Base-by-base conservation (phyloP, 2,329 filamentous ascomycete species). In the Phialophora macrospora region DNA sequence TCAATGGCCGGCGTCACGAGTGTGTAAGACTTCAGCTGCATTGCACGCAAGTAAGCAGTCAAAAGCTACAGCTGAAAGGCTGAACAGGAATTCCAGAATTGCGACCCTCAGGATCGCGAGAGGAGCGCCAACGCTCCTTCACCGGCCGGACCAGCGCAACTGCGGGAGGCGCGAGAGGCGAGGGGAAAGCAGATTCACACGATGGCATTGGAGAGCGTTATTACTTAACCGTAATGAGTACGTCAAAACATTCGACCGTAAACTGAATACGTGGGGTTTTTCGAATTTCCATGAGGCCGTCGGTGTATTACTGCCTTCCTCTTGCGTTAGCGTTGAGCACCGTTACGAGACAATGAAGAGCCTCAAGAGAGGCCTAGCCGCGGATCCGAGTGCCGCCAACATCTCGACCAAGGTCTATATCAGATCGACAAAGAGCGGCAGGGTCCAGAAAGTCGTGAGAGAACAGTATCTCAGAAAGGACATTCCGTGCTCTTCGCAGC, bases 391-490 rank as follows among this genome's bases (percentile, higher is more conserved):
- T 63, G 84, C 88, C 32, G 83, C 89, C 55, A 96, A 90, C 75
- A 90, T 98, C 70, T 94, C 93, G 34, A 97, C 90, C 85, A 99
- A 98, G 81, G 88, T 96, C 73, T 99, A 96, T 76, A 91, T 99
- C 70, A 87, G 95, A 67, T 97, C 95, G 28, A 96, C 94, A 55
- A 93, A 92, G 79, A 95, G 88, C 78, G 95, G 95, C 79, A 97
- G 97, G 82, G 94, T 98, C 66, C 95, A 98, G 79, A 99, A 99
- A 84, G 96, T 99, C 75, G 95, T 99, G 71, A 88, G 93, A 74
- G 95, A 99, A 82, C 85, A 98, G 69, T 99, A 99, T 79, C 84
- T 99, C 68, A 88, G 95, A 78, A 91, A 94, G 80, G 95, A 99
- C 77, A 98, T 99, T 75, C 94, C 95, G 57, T 99, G 95, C 81